A percentile compares a stretch with the other conserved stretches of the same genome.
Conservation (phyloP, 1,284 basidiomycete species). For the Cystobasidiaceae sp. region DNA sequence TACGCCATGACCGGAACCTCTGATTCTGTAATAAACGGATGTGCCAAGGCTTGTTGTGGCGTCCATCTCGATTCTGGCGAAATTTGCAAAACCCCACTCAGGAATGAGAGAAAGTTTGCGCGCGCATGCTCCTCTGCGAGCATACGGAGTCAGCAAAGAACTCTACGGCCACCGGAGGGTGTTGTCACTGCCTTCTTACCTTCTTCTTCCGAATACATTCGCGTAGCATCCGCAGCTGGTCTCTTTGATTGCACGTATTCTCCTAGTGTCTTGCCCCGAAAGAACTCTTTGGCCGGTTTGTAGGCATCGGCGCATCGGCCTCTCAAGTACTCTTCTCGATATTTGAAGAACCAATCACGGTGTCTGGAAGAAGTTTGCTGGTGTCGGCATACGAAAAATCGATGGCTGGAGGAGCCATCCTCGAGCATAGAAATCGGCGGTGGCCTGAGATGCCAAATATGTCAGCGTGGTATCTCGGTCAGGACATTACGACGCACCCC, state of each 20-base stretch:
- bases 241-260: constrained; percentile 98
- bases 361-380: constrained; percentile 79
- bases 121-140: neutral
- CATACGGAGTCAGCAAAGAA: neutral
- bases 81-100: neutral
- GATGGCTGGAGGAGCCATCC: constrained; percentile 85
- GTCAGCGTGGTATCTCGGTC: neutral
- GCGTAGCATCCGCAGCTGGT: too few species aligned
- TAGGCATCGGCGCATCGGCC: constrained; percentile 85
- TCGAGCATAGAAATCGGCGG: constrained; percentile 67
- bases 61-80: neutral
- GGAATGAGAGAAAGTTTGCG: neutral
- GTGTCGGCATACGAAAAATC: constrained; percentile 79
- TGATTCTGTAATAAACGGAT: neutral
- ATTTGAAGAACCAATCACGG: constrained; percentile 83
- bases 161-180: neutral
- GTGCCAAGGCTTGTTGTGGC: neutral
- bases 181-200: too few species aligned
- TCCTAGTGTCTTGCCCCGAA: constrained; percentile 85
- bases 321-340: constrained; percentile 85
- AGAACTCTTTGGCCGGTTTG: constrained; percentile 97
- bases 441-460: constrained; percentile 73
- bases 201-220: too few species aligned
- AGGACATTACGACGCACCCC: constrained; percentile 61
- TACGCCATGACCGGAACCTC: neutral